Evolutionary conservation across 177 flowering plant species (phyloP), one percentile per base, ranked within the genome.

Genomic region (Vitis hybrid): DNA sequence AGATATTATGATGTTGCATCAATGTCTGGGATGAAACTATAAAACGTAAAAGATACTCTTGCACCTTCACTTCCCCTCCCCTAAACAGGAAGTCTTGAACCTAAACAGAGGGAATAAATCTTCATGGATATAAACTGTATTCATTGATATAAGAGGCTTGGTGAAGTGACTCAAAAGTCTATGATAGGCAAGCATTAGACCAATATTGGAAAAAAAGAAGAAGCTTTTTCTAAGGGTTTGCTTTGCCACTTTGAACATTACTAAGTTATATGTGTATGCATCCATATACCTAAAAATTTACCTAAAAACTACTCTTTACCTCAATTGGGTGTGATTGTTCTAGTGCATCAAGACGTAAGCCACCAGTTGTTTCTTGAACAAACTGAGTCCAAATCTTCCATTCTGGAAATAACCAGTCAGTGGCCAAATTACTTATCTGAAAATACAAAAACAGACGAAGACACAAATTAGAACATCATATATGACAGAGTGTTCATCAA

Each of bases 341-440:
- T 30, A 65, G 46, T 52, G 80, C 66, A 66, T 77, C 80, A 32
- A 73, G 61, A 12, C 3, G 52, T 30, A 77, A 59, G 70, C 80
- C 80, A 56, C 15, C 50, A 51, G 67, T 51, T 6, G 67, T 35
- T 51, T 56, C 55, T 62, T 11, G 24, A 35, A 66, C 66, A 60
- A 73, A 77, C 60, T 77, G 70, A 55, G 80, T 72, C 80, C 80
- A 77, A 5, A 77, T 65, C 52, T 77, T 69, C 80, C 80, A 77
- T 55, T 77, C 77, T 13, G 77, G 80, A 67, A 66, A 73, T 56
- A 73, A 21, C 21, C 52, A 66, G 55, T 70, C 73, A 32, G 66
- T 52, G 4, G 69, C 74, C 71, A 77, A 50, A 64, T 77, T 70
- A 51, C 80, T 73, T 57, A 74, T 40, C 80, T 77, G 72, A 51